Conservation (phyloP, 176 grass and related monocot genomes). For the Ensete glaucum region DNA sequence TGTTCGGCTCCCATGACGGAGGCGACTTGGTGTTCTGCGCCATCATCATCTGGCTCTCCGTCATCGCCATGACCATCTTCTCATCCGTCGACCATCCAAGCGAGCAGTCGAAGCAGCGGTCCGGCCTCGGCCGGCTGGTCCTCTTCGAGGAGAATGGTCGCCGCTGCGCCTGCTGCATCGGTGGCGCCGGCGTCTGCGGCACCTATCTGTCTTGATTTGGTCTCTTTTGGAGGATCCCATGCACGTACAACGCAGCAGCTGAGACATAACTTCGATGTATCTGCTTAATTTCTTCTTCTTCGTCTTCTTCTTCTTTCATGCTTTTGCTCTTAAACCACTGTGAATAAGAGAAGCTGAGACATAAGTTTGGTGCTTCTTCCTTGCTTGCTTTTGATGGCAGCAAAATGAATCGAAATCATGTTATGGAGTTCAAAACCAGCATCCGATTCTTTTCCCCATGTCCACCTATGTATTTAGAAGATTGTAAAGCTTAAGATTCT, state of each 20-base stretch:
- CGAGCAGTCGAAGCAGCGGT: background rate
- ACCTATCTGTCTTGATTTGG: constrained; percentile 43
- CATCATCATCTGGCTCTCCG: constrained; percentile 36
- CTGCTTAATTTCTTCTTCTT: background rate
- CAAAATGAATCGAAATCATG: background rate
- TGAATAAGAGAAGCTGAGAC: background rate
- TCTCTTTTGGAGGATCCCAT: too few species aligned
- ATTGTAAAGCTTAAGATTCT: too few species aligned
- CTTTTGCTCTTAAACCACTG: background rate
- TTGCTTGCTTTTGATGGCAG: background rate
- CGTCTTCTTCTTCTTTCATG: background rate
- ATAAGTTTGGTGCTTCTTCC: background rate
- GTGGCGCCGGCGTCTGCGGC: constrained; percentile 35
- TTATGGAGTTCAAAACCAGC: too few species aligned
- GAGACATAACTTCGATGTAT: background rate
- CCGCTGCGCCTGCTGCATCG: constrained; percentile 36
- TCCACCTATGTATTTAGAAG: too few species aligned
- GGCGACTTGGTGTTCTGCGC: constrained; percentile 48
- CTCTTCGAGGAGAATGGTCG: constrained; percentile 33
- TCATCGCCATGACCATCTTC: constrained; percentile 49
- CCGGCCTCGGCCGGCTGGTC: constrained; percentile 21
- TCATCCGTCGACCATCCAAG: background rate
- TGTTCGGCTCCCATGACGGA: background rate
- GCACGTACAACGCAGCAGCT: too few species aligned
- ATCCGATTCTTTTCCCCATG: too few species aligned